These are phyloP conservation scores for Cyberlindnera suaveolens DNA, from an alignment of 805 yeast genomes.

Conservation along the genomic window DNA sequence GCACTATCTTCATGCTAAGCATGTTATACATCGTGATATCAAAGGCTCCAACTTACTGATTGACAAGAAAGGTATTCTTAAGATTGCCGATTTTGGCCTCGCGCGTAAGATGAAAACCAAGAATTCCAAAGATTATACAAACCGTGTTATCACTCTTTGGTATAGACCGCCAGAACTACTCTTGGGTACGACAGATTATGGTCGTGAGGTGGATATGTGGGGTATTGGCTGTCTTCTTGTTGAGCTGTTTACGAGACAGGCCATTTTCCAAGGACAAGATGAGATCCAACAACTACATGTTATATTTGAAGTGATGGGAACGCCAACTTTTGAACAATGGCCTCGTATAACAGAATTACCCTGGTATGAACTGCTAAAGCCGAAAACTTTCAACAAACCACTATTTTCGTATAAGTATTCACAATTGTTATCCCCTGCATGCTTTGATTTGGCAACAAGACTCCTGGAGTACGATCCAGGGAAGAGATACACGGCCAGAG, in stretches of 20 bases:
- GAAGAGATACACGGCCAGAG: slow-evolving; percentile 57
- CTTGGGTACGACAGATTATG: slow-evolving; percentile 86
- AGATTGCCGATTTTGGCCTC: slow-evolving; percentile 78
- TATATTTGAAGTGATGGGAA: slow-evolving; percentile 81
- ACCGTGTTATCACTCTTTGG: slow-evolving; percentile 94
- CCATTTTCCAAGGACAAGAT: slow-evolving; percentile 83
- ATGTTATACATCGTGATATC: slow-evolving; percentile 74
- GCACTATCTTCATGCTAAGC: slow-evolving; percentile 58
- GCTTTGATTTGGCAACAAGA: slow-evolving; percentile 59
- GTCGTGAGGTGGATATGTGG: slow-evolving; percentile 92
- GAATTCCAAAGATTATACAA: slow-evolving; percentile 68
- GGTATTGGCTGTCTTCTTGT: slow-evolving; percentile 89
- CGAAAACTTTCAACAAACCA: slow-evolving; percentile 30
- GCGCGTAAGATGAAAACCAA: slow-evolving; percentile 68
- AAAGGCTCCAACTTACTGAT: slow-evolving; percentile 75
- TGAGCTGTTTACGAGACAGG: slow-evolving; percentile 69
- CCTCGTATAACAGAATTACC: slow-evolving; percentile 75
- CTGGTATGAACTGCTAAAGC: slow-evolving; percentile 85
- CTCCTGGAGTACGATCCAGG: slow-evolving; percentile 66
- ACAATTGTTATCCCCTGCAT: slow-evolving; percentile 37
- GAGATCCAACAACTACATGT: slow-evolving; percentile 78
- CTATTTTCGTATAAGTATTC: slow-evolving; percentile 38
- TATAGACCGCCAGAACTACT: slow-evolving; percentile 94
- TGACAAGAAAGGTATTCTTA: slow-evolving; percentile 54
- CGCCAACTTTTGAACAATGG: slow-evolving; percentile 72